Evolutionary conservation across 192 early-diverging fungal species (phyloP).

Genomic region (Mycoemilia scoparia): DNA sequence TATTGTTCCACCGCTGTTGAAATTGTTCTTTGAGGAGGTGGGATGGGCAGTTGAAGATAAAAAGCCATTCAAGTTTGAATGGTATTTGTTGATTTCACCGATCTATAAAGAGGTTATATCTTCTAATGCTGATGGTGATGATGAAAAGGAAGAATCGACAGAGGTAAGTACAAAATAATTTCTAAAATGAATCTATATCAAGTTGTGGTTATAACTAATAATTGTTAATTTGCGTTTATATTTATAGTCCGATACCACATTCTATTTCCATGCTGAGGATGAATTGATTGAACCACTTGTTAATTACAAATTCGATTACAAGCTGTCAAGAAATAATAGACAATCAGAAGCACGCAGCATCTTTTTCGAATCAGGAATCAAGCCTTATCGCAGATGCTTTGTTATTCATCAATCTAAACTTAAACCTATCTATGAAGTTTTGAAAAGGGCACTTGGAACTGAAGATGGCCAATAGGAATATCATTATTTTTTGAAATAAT

Average conservation of each 20-base stretch:
- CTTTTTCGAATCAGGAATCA: constrained; percentile 74
- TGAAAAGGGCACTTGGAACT: no score
- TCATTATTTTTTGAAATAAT: no score
- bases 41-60: constrained; percentile 48
- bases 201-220: no score
- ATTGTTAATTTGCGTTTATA: constrained; percentile 1
- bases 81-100: constrained; percentile 62
- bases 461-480: no score
- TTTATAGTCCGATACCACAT: constrained; percentile 25
- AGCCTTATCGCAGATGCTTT: constrained; percentile 46
- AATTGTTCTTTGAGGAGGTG: constrained; percentile 72
- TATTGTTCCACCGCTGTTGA: constrained; percentile 76
- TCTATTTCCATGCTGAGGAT: constrained; percentile 84
- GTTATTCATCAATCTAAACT: constrained; percentile 39
- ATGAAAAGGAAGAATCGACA: constrained; percentile 21
- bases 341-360: constrained; percentile 56
- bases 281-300: constrained; percentile 72
- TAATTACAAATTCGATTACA: constrained; percentile 58
- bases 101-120: constrained; percentile 65
- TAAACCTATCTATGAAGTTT: no score
- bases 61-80: constrained; percentile 61
- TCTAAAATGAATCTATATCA: constrained; percentile 1
- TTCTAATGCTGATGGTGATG: constrained; percentile 31
- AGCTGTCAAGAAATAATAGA: constrained; percentile 48
- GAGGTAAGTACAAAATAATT: constrained; percentile 17